Percentiles rank a stretch among this genome's conserved stretches.
These are phyloP conservation scores for Suillus tomentosus DNA, from an alignment of 768 basidiomycete species.

Conservation along the genomic window DNA sequence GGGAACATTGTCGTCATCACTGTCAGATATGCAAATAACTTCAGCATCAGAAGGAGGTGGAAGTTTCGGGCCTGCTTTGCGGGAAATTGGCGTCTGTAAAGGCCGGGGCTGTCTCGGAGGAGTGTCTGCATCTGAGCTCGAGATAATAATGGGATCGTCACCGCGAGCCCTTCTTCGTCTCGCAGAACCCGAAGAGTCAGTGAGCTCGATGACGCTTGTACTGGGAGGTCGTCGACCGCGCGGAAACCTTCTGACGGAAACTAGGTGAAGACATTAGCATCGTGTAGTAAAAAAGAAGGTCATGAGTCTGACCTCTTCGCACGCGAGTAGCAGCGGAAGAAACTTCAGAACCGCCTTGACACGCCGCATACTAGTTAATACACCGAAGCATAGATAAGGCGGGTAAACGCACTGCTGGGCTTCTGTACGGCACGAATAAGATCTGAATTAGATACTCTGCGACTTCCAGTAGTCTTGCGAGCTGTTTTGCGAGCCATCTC, in stretches of 20 bases:
- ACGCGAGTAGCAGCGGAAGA: conserved; percentile 23
- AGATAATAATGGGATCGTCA: conserved; percentile 27
- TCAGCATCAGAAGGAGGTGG: conserved; percentile 22
- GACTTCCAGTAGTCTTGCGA: conserved; percentile 8
- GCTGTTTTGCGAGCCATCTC: conserved; percentile 9
- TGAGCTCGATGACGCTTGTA: conserved; percentile 21
- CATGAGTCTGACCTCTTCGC: conserved; percentile 22
- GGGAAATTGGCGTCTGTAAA: conserved; percentile 3
- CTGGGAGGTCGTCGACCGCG: conserved; percentile 17
- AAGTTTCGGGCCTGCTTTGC: neutral
- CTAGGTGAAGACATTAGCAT: conserved; percentile 16
- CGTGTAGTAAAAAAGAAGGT: conserved; percentile 10
- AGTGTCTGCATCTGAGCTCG: conserved; percentile 26
- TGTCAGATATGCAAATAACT: conserved; percentile 34
- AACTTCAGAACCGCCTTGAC: conserved; percentile 5
- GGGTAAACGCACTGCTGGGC: conserved; percentile 6
- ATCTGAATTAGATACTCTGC: conserved; percentile 15
- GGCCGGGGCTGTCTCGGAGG: conserved; percentile 3
- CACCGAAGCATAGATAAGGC: conserved; percentile 2
- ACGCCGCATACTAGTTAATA: neutral
- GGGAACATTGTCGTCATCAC: conserved; percentile 19
- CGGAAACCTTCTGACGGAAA: conserved; percentile 13
- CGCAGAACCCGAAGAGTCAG: conserved; percentile 24
- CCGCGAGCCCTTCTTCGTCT: neutral
- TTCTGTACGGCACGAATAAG: conserved; percentile 24